Conservation (phyloP, 202 grass and related monocot genomes). For the Miscanthus sacchariflorus region DNA sequence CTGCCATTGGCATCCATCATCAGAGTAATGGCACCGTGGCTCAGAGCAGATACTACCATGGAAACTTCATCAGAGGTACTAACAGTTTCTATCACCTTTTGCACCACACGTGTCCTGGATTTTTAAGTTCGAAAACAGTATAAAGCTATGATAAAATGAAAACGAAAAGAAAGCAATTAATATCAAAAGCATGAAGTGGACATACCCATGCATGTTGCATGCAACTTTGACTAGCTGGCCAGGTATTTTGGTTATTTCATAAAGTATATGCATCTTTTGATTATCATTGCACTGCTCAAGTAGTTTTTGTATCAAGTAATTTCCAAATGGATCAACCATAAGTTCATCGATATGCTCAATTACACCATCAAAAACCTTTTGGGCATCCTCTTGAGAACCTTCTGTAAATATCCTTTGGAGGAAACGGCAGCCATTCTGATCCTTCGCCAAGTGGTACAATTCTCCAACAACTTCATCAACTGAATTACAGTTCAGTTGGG, state of each 20-base stretch:
- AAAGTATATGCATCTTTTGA: constrained; percentile 61
- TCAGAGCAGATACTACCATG: constrained; percentile 63
- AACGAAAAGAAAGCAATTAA: neutral
- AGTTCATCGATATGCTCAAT: constrained; percentile 65
- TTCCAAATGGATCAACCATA: constrained; percentile 74
- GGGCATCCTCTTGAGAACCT: constrained; percentile 52
- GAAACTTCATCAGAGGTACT: constrained; percentile 49
- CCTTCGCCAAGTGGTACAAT: constrained; percentile 65
- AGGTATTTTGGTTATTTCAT: constrained; percentile 61
- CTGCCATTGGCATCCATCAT: constrained; percentile 78
- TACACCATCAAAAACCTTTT: constrained; percentile 63
- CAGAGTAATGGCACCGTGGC: constrained; percentile 48
- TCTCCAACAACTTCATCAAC: constrained; percentile 45
- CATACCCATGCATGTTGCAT: constrained; percentile 85
- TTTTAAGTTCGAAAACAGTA: constrained; percentile 29
- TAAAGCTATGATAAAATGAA: neutral
- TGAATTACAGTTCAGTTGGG: constrained; percentile 30
- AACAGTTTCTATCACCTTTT: constrained; percentile 80
- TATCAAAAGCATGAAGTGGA: constrained; percentile 1
- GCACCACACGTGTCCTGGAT: constrained; percentile 73
- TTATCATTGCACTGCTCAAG: constrained; percentile 62
- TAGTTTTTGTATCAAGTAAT: constrained; percentile 71
- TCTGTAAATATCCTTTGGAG: constrained; percentile 63
- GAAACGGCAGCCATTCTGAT: constrained; percentile 65
- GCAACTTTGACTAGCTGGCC: constrained; percentile 61